Evolutionary conservation across 2,329 filamentous ascomycete species (phyloP), one percentile per base, ranked within the genome.

Genomic region (Fusarium citri): DNA sequence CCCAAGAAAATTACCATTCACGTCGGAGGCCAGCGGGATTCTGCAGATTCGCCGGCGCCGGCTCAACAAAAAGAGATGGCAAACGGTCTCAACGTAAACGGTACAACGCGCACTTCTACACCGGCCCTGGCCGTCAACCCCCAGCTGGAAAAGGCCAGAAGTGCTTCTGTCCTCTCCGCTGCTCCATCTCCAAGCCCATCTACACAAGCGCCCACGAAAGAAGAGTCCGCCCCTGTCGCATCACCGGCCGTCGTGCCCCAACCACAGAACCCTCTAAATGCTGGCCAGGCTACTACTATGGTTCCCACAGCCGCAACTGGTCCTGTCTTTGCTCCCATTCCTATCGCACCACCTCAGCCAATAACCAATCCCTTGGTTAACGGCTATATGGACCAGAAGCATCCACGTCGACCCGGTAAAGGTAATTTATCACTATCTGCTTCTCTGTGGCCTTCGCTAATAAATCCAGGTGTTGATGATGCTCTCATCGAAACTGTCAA

Each of bases 1-100:
- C 78, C 84, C 11, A 90, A 89, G 78, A 92, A 89, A 77, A 89
- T 95, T 59, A 94, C 90, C 22, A 87, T 94, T 50, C 91, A 90
- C 68, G 87, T 94, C 56, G 89, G 88, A 72, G 87, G 85, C 41
- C 87, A 87, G 73, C 84, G 84, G 54, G 88, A 81, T 72, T 84
- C 83, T 60, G 83, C 82, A 23, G 85, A 83, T 42, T 88, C 87
- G 26, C 87, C 87, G 14, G 79, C 78, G 9, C 82, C 80, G 59
- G 59, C 54, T 28, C 76, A 76, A 48, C 34, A 71, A 45, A 59
- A 68, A 8, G 75, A 74, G 18, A 47, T 61, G 7, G 37, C 70
- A n/a, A 77, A 72, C 30, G 72, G 68, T 4, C 64, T 63, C 25
- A 37, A 23, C 10, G 55, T 72, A 3, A 78, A 79, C 25, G 72